phyloP scores from a whole-genome alignment of 805 yeast species.

The Soucietia sequanensis region DNA sequence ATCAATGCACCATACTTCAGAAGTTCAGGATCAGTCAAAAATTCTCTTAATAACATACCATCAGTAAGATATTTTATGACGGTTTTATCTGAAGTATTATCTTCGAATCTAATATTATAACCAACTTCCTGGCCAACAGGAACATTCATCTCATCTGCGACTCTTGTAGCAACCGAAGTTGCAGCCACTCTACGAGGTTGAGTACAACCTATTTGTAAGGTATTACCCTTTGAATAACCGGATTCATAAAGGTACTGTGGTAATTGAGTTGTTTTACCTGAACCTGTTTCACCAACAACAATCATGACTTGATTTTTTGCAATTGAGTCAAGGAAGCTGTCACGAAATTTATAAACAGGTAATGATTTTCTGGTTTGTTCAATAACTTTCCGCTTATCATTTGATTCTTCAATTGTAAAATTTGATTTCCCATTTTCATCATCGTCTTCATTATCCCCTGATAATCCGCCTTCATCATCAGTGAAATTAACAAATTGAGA shows the following conservation, averaged over 20 bases:
- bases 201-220: conserved; percentile 70
- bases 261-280: conserved; percentile 92
- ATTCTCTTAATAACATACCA: conserved; percentile 90
- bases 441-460: conserved; percentile 12
- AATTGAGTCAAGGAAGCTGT: conserved; percentile 59
- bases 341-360: conserved; percentile 71
- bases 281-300: conserved; percentile 86
- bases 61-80: conserved; percentile 89
- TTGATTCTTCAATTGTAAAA: conserved; percentile 2
- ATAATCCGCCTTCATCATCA: conserved; percentile 13
- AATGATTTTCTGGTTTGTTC: conserved; percentile 59
- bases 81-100: conserved; percentile 63
- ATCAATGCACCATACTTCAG: conserved; percentile 73
- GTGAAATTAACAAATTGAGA: conserved; percentile 42
- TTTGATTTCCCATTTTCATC: conserved; percentile 3
- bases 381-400: conserved; percentile 19
- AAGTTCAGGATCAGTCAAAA: conserved; percentile 71
- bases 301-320: conserved; percentile 63
- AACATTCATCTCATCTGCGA: conserved; percentile 83
- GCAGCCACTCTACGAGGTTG: conserved; percentile 98
- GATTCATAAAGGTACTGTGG: conserved; percentile 87
- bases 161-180: conserved; percentile 83
- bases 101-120: conserved; percentile 85
- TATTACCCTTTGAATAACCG: conserved; percentile 58
- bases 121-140: conserved; percentile 88